These are phyloP conservation scores for Delphinella strobiligena DNA, from an alignment of 2,329 filamentous ascomycete genomes.

Conservation along the genomic window DNA sequence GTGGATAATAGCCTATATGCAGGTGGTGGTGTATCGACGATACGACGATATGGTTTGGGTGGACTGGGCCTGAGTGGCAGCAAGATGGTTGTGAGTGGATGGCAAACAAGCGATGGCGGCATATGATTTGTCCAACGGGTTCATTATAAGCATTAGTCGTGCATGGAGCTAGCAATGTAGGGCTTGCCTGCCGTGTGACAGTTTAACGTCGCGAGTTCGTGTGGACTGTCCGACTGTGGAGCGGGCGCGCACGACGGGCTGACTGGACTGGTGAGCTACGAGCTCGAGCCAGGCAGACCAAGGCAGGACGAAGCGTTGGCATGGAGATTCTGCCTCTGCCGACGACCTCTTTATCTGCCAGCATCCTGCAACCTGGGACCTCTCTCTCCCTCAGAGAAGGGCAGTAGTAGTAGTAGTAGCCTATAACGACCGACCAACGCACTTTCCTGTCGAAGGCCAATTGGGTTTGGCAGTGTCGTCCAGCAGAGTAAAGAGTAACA, in stretches of 20 bases:
- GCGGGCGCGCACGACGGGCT: not conserved
- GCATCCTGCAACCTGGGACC: not conserved
- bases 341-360: not conserved
- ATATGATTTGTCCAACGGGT: constrained; percentile 10
- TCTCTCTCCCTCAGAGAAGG: not conserved
- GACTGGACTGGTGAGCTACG: not conserved
- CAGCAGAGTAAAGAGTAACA: too few relatives aligned
- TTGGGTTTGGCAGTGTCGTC: not conserved
- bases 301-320: not conserved
- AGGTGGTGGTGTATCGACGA: too few relatives aligned
- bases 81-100: not conserved
- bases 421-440: not conserved
- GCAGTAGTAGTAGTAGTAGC: not conserved
- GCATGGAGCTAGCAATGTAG: constrained; percentile 4
- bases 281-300: not conserved
- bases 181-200: constrained; percentile 5
- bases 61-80: not conserved
- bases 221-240: constrained; percentile 5
- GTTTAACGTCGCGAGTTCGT: constrained; percentile 7
- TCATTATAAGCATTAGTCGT: constrained; percentile 5
- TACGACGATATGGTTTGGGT: not conserved
- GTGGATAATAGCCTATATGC: too few relatives aligned
- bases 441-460: not conserved
- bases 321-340: not conserved
- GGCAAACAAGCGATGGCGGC: constrained; percentile 2